phyloP scores from a whole-genome alignment of 2,329 filamentous ascomycete genomes.

The Cryphonectria naterciae region DNA sequence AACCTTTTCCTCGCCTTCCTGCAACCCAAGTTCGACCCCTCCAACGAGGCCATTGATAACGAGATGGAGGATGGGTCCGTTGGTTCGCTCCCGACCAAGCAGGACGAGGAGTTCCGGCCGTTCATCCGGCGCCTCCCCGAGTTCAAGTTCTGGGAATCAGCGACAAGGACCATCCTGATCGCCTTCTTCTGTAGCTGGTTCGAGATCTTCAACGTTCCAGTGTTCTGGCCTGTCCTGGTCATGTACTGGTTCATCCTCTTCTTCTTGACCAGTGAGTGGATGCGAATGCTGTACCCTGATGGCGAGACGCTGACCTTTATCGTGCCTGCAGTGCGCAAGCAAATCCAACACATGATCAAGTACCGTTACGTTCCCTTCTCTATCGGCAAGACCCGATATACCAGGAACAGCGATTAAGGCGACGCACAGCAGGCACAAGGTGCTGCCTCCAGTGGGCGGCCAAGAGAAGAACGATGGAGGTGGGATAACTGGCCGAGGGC shows the following conservation, averaged over 20 bases:
- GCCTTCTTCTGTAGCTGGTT: conserved; percentile 91
- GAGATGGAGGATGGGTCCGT: conserved; percentile 93
- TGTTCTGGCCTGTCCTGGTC: conserved; percentile 98
- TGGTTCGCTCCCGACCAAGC: conserved; percentile 85
- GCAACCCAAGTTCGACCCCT: conserved; percentile 97
- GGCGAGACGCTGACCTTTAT: conserved; percentile 14
- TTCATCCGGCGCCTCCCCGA: conserved; percentile 96
- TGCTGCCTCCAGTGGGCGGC: neutral
- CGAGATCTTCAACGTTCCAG: conserved; percentile 90
- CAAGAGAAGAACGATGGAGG: conserved; percentile 20
- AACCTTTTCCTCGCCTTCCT: conserved; percentile 99
- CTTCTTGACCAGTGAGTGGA: conserved; percentile 82
- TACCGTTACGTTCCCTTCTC: conserved; percentile 97
- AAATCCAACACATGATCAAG: conserved; percentile 99
- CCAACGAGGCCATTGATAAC: conserved; percentile 85
- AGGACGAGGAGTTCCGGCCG: conserved; percentile 95
- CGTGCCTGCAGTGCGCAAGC: conserved; percentile 79
- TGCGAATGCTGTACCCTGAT: neutral
- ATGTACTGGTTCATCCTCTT: conserved; percentile 99
- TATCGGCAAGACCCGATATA: conserved; percentile 84
- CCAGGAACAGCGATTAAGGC: conserved; percentile 59
- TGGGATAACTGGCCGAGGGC: conserved; percentile 9
- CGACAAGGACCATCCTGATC: conserved; percentile 83
- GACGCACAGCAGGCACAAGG: neutral
- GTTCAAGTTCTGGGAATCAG: conserved; percentile 99